phyloP scores from a whole-genome alignment of 345 rosid species.

The Dovyalis caffra region DNA sequence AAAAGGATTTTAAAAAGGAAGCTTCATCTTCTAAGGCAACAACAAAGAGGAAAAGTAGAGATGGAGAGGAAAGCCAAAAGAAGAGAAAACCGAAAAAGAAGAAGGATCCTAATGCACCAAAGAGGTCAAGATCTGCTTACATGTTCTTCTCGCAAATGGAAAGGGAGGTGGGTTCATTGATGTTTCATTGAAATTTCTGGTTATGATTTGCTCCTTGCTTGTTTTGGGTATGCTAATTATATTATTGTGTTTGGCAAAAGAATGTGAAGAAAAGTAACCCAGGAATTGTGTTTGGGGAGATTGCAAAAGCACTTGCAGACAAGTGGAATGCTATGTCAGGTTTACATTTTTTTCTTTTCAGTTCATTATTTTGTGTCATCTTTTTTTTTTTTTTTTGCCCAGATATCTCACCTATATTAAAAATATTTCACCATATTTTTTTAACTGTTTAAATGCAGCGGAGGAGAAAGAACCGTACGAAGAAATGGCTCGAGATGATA shows the following conservation, averaged over 20 bases:
- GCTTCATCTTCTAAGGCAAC: slow-evolving; percentile 56
- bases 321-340: slow-evolving; percentile 84
- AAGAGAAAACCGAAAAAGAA: slow-evolving; percentile 80
- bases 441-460: slow-evolving; percentile 9
- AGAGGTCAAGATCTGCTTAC: slow-evolving; percentile 73
- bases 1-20: slow-evolving; percentile 69
- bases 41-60: slow-evolving; percentile 65
- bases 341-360: slow-evolving; percentile 14
- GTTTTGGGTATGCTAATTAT: slow-evolving; percentile 12
- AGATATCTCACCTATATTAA: not conserved
- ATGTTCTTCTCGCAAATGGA: slow-evolving; percentile 73
- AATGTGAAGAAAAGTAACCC: slow-evolving; percentile 73
- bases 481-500: slow-evolving; percentile 73
- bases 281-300: slow-evolving; percentile 64
- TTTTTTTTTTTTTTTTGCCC: not conserved
- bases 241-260: slow-evolving; percentile 36
- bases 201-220: not conserved
- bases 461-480: slow-evolving; percentile 85
- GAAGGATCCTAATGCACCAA: slow-evolving; percentile 98
- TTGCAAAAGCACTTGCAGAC: slow-evolving; percentile 65
- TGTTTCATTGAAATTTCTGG: not conserved
- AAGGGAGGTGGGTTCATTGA: slow-evolving; percentile 62
- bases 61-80: slow-evolving; percentile 62
- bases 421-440: not conserved
- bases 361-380: not conserved